Conservation (phyloP, 129 eudicot species). For the Kitagawia praeruptora region DNA sequence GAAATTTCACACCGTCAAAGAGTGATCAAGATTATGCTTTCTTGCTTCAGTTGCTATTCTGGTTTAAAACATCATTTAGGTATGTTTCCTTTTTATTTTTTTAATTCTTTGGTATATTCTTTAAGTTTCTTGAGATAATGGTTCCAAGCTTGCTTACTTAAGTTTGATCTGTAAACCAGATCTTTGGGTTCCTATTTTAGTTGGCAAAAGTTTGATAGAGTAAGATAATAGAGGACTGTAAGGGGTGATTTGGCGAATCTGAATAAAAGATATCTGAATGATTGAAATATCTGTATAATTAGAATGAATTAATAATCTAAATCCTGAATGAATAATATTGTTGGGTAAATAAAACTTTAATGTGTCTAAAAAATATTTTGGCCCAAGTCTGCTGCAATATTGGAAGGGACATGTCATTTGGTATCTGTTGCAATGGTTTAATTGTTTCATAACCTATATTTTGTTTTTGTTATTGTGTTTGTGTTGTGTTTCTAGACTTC, state of each 20-base stretch:
- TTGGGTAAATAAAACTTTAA: too few species aligned
- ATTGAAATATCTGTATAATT: too few species aligned
- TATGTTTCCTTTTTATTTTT: slow-evolving; percentile 8
- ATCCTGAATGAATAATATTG: too few species aligned
- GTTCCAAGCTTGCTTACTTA: neutral
- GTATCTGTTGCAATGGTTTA: neutral
- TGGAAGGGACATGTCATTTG: neutral
- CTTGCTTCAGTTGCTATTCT: slow-evolving; percentile 79
- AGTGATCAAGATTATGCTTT: slow-evolving; percentile 69
- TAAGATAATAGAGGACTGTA: neutral
- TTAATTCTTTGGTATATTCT: neutral
- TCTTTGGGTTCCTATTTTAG: neutral
- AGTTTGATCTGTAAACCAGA: neutral
- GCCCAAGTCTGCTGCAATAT: neutral
- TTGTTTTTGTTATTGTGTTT: neutral
- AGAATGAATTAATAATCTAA: too few species aligned
- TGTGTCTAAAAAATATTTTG: too few species aligned
- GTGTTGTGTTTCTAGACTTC: neutral
- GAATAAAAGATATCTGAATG: too few species aligned
- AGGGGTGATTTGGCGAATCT: too few species aligned
- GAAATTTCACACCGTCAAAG: slow-evolving; percentile 64
- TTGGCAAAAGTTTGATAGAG: neutral
- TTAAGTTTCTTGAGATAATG: neutral
- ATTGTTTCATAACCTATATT: neutral
- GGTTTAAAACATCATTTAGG: slow-evolving; percentile 98